Base-by-base conservation (phyloP, 1,139 yeast genomes). In the Yamadazyma triangularis region DNA sequence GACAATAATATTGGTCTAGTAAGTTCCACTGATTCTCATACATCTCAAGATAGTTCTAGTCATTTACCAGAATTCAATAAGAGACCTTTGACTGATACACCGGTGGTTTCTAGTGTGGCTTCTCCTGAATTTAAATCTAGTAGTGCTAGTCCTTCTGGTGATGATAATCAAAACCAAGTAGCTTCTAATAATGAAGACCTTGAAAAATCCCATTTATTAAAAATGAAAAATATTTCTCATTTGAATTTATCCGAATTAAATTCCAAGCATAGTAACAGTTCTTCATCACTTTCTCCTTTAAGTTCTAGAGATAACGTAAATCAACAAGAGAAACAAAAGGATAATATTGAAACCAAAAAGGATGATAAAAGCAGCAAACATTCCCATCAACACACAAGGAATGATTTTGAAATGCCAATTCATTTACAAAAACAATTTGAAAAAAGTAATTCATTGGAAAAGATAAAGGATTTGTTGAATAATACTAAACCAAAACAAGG, bases 21-120 rank as follows among this genome's bases (percentile, higher is more conserved):
- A n/a, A 53, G 47, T 28, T 56, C 64, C 14, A 41, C 58, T 4
- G 67, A 60, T 34, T 49, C 60, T 4, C 63, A 52, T 29, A 35
- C 50, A 28, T 30, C 41, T n/a, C 33, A 35, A 24, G 53, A 50
- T 28, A 48, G 57, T 8, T 44, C 42, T 26, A 24, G 51, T 2
- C 44, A 50, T 25, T 56, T 74, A 27, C 84, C 86, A 0, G 79
- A 64, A 35, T 81, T 81, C 53, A 77, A 80, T 49, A 77, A 74
- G 51, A 61, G 87, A 28, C 88, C 89, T 0, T 57, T 77, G 34
- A 78, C 81, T 26, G 89, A 81, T 49, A 81, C 89, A 0, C 89
- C 89, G 0, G 66, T 78, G 3, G 75, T 72, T 4, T 77, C 83
- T 23, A 58, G 66, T 9, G 57, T 63, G 38, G 63, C 74, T 1